These are phyloP conservation scores for Hypoxylon lenormandii DNA, from an alignment of 495 filamentous ascomycete genomes.

Conservation along the genomic window DNA sequence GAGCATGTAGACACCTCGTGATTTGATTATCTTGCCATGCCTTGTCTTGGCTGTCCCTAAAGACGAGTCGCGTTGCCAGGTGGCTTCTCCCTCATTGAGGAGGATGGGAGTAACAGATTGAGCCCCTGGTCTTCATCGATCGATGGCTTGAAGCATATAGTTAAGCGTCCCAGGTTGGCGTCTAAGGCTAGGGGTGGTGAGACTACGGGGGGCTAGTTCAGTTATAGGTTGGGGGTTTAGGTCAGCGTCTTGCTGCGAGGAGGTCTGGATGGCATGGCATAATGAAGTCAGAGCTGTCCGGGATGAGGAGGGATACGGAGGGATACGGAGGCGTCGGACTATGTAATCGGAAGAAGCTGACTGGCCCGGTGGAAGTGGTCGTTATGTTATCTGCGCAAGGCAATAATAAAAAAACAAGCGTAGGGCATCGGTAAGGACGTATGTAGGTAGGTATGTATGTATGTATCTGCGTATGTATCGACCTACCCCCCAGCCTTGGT, in stretches of 20 bases:
- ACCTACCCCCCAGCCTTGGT: conserved; percentile 20
- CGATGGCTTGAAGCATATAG: conserved; percentile 1
- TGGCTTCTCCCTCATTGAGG: neutral
- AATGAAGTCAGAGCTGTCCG: conserved; percentile 41
- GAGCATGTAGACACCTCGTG: conserved; percentile 3
- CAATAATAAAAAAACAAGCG: conserved; percentile 18
- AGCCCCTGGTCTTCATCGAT: conserved; percentile 13
- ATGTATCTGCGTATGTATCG: neutral
- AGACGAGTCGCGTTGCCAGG: neutral
- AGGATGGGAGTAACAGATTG: conserved; percentile 13
- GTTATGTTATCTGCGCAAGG: conserved; percentile 15
- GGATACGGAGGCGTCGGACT: conserved; percentile 38
- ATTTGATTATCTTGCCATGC: neutral
- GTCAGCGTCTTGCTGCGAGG: conserved; percentile 20
- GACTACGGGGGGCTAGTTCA: neutral
- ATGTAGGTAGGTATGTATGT: neutral
- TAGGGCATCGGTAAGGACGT: neutral
- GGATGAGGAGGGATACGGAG: conserved; percentile 5
- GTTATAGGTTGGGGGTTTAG: conserved; percentile 5
- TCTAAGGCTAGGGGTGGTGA: conserved; percentile 2
- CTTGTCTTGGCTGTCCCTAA: neutral
- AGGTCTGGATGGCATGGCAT: conserved; percentile 41
- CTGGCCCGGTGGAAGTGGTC: conserved; percentile 19
- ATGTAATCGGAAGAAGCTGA: conserved; percentile 42
- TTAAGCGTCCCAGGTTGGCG: neutral